Evolutionary conservation across 176 grass and related monocot genomes (phyloP), one percentile per base, ranked within the genome.

Genomic region (Bromus sterilis): DNA sequence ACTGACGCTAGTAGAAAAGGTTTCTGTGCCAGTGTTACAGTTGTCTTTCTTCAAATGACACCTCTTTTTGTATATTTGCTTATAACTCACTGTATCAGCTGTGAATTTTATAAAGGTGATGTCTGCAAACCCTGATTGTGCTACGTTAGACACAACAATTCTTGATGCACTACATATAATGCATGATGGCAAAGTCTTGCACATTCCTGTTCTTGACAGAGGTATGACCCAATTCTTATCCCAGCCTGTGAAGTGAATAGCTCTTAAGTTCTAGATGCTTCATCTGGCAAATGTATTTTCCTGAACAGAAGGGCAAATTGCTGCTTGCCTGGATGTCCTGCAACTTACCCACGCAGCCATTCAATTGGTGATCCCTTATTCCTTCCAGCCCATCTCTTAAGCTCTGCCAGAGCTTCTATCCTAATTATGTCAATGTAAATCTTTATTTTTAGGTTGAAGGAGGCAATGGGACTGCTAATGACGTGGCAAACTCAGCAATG

Each of bases 171-270:
- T 99, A 65, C 96, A 99, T 78, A 91, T 93, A 79, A 89, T 99
- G 96, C 96, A 95, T 34, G 91, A 99, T 83, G 91, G 96, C 21
- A 99, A 99, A 80, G 95, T 93, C 87, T 90, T 99, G 84, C 96
- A 99, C 86, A 84, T 99, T 88, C 96, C 96, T 26, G 96, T 99
- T 70, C 58, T 93, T 30, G 91, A 89, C 74, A 81, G 80, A 95
- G 96, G 96, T 99, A 85, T 28, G 28, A 58, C 4, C 44, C 72
- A 30, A 81, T 84, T 84, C 26, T 14, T 84, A 15, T 80, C 62
- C 79, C 30, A 40, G 42, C 30, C 31, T 65, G 28, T 61, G 40
- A 77, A 42, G 28, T 61, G 40, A 72, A 42, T 57, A 60, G 20
- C 18, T 84, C 37, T 35, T 79, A 30, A 18, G 51, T 77, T 60